A percentile compares a stretch with the other conserved stretches of the same genome.
Evolutionary conservation across 2,329 filamentous ascomycete species (phyloP).

Genomic region (Colletotrichum liaoningense): DNA sequence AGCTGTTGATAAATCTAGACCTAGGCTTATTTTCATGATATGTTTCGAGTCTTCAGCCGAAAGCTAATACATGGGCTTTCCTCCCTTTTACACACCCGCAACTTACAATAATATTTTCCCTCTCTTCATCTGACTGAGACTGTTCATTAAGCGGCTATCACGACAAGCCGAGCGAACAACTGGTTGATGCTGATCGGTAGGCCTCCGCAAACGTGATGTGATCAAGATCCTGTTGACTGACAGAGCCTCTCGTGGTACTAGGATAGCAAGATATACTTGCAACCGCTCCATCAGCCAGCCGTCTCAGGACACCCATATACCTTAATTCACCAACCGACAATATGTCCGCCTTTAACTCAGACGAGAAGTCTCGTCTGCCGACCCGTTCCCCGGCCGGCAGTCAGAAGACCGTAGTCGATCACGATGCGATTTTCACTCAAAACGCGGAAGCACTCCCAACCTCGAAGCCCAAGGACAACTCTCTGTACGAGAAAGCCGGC

Average conservation of each 20-base stretch:
- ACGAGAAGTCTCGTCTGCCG: not conserved
- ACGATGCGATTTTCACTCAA: not conserved
- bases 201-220: not conserved
- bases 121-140: not conserved
- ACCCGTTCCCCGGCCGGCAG: conserved; percentile 24
- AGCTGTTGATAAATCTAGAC: conserved; percentile 27
- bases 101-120: not conserved
- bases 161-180: conserved; percentile 8
- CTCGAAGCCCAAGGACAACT: not conserved
- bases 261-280: conserved; percentile 29
- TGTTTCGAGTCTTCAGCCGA: not conserved
- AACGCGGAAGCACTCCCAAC: not conserved
- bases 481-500: not conserved
- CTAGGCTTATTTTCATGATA: conserved; percentile 2
- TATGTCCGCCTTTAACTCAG: conserved; percentile 21
- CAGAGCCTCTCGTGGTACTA: not conserved
- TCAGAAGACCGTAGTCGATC: conserved; percentile 33
- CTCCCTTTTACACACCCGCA: not conserved
- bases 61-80: not conserved
- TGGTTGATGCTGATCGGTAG: conserved; percentile 33
- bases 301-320: not conserved
- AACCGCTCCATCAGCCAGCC: conserved; percentile 30
- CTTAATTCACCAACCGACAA: not conserved
- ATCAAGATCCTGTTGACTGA: not conserved
- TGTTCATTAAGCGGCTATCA: not conserved